Conservation (phyloP, 345 rosid genomes). For the Gossypium turneri region DNA sequence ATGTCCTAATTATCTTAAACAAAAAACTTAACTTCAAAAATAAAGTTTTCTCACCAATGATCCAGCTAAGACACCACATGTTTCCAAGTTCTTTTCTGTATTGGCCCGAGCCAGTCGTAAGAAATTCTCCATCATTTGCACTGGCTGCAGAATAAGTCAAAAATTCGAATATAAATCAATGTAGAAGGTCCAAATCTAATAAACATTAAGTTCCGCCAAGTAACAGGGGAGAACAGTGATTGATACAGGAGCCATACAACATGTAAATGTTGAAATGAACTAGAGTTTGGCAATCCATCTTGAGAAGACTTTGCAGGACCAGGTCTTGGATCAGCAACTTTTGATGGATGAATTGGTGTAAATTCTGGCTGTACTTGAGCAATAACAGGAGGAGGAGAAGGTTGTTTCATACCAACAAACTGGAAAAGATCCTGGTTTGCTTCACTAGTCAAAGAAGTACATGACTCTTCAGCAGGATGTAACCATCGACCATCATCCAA, state of each 20-base stretch:
- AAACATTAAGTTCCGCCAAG: background rate
- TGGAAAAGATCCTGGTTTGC: constrained; percentile 76
- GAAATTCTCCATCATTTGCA: constrained; percentile 82
- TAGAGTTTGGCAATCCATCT: constrained; percentile 45
- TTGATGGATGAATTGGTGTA: constrained; percentile 76
- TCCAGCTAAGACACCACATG: constrained; percentile 95
- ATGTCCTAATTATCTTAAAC: background rate
- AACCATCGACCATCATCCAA: constrained; percentile 93
- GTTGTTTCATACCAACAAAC: constrained; percentile 73
- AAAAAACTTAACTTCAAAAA: background rate
- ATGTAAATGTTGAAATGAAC: constrained; percentile 74
- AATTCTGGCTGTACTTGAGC: constrained; percentile 62
- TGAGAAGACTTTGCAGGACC: constrained; percentile 75
- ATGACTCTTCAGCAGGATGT: constrained; percentile 41
- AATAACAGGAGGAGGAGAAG: constrained; percentile 93
- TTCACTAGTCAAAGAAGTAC: constrained; percentile 43
- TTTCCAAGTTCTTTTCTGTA: constrained; percentile 83
- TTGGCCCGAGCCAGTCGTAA: constrained; percentile 73
- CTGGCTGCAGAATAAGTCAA: constrained; percentile 53
- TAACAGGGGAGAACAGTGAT: constrained; percentile 42
- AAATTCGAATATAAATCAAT: background rate
- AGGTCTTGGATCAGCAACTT: constrained; percentile 99
- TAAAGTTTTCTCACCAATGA: constrained; percentile 56
- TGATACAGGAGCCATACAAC: constrained; percentile 48
- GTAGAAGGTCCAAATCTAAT: background rate